Evolutionary conservation across 495 filamentous ascomycete species (phyloP), one percentile per base, ranked within the genome.

Genomic region (Hypomontagnella submonticulosa): DNA sequence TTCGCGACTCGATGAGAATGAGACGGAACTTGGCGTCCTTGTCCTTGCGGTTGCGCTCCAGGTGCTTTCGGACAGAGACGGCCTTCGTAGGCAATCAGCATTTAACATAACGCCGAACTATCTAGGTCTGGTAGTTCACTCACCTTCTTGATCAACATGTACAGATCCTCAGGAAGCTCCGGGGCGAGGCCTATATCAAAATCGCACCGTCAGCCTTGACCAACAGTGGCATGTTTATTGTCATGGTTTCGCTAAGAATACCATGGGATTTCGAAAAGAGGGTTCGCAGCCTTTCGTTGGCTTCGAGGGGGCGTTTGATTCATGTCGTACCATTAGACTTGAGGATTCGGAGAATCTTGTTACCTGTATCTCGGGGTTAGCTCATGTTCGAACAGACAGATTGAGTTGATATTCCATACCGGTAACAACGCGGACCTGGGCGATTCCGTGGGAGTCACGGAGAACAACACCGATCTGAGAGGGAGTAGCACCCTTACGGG

Each of bases 1-100:
- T 98, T 79, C 96, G 92, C 76, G 95, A 98, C 89, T 99, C 95
- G 84, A 99, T 93, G 64, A 99, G 90, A 90, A 99, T 98, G 59
- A 99, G 89, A 76, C 94, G 93, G 91, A 99, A 97, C 87, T 99
- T 99, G 87, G 88, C 89, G 86, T 98, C 95, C 84, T 92, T 96
- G 89, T 98, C 95, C 87, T 99, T 99, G 81, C 95, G 93, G 88
- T 99, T 99, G 82, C 92, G 90, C 87, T 98, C 93, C 70, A 99
- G 92, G 84, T 98, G 96, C 92, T 99, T 99, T 83, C 96, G 95
- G 84, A 99, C 95, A 76, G 94, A 89, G 76, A 97, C 94, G 73
- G 94, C 94, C 92, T 96, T 47, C 18, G 49, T 51, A 66, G 46
- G 47, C 93, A 32, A 44, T 60, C 55, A 72, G 63, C 15, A 59